Base-by-base conservation (phyloP, 495 filamentous ascomycete species). In the Glutinoglossum americanum region DNA sequence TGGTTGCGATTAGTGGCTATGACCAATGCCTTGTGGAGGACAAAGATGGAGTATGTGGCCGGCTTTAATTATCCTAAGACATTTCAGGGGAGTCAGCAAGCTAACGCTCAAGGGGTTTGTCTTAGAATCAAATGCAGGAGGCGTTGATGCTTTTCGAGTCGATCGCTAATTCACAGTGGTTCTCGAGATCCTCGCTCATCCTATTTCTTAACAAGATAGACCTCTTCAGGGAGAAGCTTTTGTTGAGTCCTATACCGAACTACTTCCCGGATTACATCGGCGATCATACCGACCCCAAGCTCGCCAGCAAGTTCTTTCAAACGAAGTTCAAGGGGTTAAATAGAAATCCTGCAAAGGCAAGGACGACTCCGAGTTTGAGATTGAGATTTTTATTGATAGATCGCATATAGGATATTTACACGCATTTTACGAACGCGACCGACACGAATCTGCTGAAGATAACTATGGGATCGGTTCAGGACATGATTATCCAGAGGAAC, bases 121-220 rank as follows among this genome's bases (percentile, higher is more conserved):
- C 11, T n/a, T 64, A 95, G 89, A 98, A 98, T 66, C 92, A 96
- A 90, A 98, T 98, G 92, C 90, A 94, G 70, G 92, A 98, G 71
- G 93, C 92, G 4, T 76, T 98, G 60, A 96, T 95, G 81, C 77
- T 98, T 19, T 98, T 95, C 71, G 92, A 98, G 70, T 94, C 87
- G 10, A 89, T 98, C 62, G 87, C 87, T 66, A 96, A 96, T 65
- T 94, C 89, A 25, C 84, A 93, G 64, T 98, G 93, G 90, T 98
- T 98, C 71, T 84, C 88, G 63, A 86, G 85, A 62, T 94, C 92
- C 45, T 84, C 92, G 19, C 86, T 98, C 64, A 98, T 98, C 60
- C 79, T 98, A 41, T 98, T 98, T 74, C 76, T 98, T 58, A 98
- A 98, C 81, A 98, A 98, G 77, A 95, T 95, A 70, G 92, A 98